These are phyloP conservation scores for Acorus calamus DNA, from an alignment of 106 monocot genomes.

Conservation along the genomic window DNA sequence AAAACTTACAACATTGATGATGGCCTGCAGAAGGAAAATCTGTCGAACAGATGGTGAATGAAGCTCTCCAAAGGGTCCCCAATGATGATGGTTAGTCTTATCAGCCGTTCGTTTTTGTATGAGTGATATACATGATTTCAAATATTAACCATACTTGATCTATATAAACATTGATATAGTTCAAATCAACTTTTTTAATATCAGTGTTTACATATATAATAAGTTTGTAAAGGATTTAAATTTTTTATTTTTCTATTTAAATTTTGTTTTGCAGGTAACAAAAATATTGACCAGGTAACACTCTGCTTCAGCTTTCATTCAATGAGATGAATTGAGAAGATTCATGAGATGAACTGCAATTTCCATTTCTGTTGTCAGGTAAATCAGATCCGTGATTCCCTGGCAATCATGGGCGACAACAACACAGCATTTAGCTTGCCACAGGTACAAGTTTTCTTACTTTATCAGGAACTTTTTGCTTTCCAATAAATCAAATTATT, in stretches of 20 bases:
- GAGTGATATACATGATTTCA: not conserved
- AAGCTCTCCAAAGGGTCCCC: slow-evolving; percentile 84
- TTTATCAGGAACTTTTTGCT: not conserved
- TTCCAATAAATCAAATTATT: no score
- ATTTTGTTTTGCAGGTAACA: slow-evolving; percentile 59
- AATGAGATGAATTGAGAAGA: no score
- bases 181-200: no score
- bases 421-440: slow-evolving; percentile 94
- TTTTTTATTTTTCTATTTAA: slow-evolving; percentile 8
- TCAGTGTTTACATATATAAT: no score
- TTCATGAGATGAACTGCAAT: not conserved
- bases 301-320: not conserved
- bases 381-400: slow-evolving; percentile 67
- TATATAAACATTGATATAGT: no score
- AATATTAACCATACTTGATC: not conserved
- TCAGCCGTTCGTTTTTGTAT: not conserved
- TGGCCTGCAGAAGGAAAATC: slow-evolving; percentile 77
- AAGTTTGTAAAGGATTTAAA: not conserved
- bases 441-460: slow-evolving; percentile 38
- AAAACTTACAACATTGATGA: slow-evolving; percentile 4
- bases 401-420: slow-evolving; percentile 72
- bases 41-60: slow-evolving; percentile 91
- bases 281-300: slow-evolving; percentile 85
- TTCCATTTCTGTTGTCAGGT: slow-evolving; percentile 37
- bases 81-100: slow-evolving; percentile 55